phyloP scores from a whole-genome alignment of 78 protist species.

The Dictyostelium purpureum region DNA sequence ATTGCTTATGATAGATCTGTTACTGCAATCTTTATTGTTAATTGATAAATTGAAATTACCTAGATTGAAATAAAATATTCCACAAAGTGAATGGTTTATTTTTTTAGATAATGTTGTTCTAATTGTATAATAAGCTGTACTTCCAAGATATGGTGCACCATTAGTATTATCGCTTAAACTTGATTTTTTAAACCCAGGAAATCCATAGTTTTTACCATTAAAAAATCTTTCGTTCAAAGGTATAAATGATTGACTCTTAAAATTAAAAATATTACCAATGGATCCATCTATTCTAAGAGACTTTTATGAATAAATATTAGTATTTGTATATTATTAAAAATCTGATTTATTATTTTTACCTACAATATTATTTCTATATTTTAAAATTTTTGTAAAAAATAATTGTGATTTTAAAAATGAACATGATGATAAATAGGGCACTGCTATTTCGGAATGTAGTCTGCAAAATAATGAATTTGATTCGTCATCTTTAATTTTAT shows the following conservation, averaged over 20 bases:
- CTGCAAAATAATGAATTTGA: too few species aligned
- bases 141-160: background rate
- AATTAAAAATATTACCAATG: background rate
- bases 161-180: background rate
- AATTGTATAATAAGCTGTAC: background rate
- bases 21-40: background rate
- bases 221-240: constrained; percentile 49
- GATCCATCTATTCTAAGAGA: background rate
- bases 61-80: too few species aligned
- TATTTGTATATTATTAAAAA: too few species aligned
- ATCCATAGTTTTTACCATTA: constrained; percentile 16
- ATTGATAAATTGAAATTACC: background rate
- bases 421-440: background rate
- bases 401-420: background rate
- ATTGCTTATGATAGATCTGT: background rate
- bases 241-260: background rate
- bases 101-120: background rate
- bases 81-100: background rate
- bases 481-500: too few species aligned
- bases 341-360: too few species aligned
- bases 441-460: background rate
- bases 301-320: too few species aligned
- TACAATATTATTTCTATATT: background rate
- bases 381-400: too few species aligned
- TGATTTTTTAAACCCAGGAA: constrained; percentile 9